Base-by-base conservation (phyloP, 495 filamentous ascomycete species). In the Penicillium steckii region DNA sequence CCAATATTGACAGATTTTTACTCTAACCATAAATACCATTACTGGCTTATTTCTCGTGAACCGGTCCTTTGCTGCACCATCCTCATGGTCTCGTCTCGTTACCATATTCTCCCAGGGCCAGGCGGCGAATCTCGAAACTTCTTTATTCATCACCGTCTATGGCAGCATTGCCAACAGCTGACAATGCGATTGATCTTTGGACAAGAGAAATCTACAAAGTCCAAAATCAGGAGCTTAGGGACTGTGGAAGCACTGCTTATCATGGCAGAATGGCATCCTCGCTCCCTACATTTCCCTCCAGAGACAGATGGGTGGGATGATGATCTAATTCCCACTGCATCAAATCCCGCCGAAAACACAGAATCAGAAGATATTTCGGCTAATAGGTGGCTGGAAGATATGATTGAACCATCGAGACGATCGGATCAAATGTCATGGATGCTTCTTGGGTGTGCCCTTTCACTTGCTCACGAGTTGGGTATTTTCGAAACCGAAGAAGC, bases 361-460 rank as follows among this genome's bases (percentile, higher is more conserved):
- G 63, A 62, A 8, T 17, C 55, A 8, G 64, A 56, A 4, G 22
- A 44, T 21, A 48, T 58, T 9, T 69, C 73, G 0, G 66, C 62
- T 12, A 70, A 65, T 41, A 56, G 72, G 37, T 74, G 70, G 68
- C 48, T 77, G 4, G 71, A 76, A 42, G 74, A 77, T 44, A 74
- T 77, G 59, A 74, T 79, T 44, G 78, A 81, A 46, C 77, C 77
- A 3, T 77, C 78, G 8, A 67, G 72, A 43, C 57, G 78, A 52
- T 80, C 77, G 1, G 78, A 81, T 53, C 73, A 77, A n/a, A 80
- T 81, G 78, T 80, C 77, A 0, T 81, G 78, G 78, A 80, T 80
- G 75, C 54, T 77, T 6, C 68, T 81, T 13, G 78, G 78, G 0
- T 78, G 70, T 53, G 78, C 73, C 0, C 55, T 80, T 9, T 77